A percentile compares a stretch with the other conserved stretches of the same genome.
phyloP scores from a whole-genome alignment of 169 alveolate genomes.

The Plasmodium billcollinsi region DNA sequence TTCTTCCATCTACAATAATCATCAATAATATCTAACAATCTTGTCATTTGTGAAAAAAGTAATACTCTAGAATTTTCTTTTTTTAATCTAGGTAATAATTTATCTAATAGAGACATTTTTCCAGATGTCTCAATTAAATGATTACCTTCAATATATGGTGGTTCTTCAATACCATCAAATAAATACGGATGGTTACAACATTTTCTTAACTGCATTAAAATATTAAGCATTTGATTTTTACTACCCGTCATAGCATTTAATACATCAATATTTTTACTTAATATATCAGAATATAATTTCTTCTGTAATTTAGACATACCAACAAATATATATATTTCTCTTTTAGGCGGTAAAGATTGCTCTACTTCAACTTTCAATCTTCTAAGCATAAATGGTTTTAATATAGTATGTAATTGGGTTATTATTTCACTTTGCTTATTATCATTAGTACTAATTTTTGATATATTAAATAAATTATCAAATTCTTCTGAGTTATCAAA shows the following conservation, averaged over 20 bases:
- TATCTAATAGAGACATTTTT: constrained; percentile 93
- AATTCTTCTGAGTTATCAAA: constrained; percentile 97
- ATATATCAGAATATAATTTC: constrained; percentile 93
- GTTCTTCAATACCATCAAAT: constrained; percentile 93
- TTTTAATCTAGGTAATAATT: constrained; percentile 84
- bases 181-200: constrained; percentile 98
- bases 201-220: constrained; percentile 98
- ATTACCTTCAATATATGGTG: constrained; percentile 91
- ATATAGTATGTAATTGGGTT: constrained; percentile 95
- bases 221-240: constrained; percentile 93
- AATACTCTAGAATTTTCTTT: constrained; percentile 90
- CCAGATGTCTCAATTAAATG: constrained; percentile 93
- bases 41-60: constrained; percentile 94
- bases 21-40: constrained; percentile 95
- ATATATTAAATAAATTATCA: constrained; percentile 94
- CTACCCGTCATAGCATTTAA: constrained; percentile 81
- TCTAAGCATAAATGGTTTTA: constrained; percentile 98
- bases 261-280: constrained; percentile 87
- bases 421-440: constrained; percentile 85
- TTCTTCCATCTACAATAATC: constrained; percentile 95
- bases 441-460: constrained; percentile 78
- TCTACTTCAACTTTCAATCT: constrained; percentile 98
- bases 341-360: constrained; percentile 96
- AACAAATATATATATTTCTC: constrained; percentile 91
- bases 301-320: constrained; percentile 96